Evolutionary conservation across 176 grass and related monocot genomes (phyloP), one percentile per base, ranked within the genome.

Genomic region (Stipa capillata): DNA sequence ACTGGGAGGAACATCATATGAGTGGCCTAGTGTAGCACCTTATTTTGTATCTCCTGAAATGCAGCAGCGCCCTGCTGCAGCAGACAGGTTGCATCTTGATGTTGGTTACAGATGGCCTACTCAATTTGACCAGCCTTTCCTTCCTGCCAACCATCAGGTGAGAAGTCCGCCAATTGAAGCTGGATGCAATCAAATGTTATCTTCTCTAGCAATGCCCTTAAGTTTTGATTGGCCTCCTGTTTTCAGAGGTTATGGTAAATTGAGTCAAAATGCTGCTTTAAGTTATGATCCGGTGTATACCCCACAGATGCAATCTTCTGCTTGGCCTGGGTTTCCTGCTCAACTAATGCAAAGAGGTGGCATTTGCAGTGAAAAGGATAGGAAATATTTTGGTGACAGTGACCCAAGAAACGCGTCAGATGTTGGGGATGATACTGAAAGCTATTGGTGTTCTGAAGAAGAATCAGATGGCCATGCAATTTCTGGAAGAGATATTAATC

Each of bases 171-270:
- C 91, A 36, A 65, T 74, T 71, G 91, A 94, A 41, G 69, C 85
- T 86, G 88, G 82, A 79, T 65, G 78, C 84, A 90, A 66, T 77
- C 86, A 64, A 77, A 53, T 94, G 27, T 73, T 94, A 73, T 88
- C 90, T 78, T 86, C 94, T 76, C 61, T 83, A 68, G 77, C 87
- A 43, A 72, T 94, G 79, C 94, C 94, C 44, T 75, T 98, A 77
- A 94, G 92, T 92, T 94, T 90, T 55, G 95, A 98, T 73, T 98
- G 95, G 95, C 95, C 95, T 75, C 95, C 95, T 57, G 85, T 92
- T 76, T 93, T 92, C 54, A 94, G 90, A 90, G 93, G 80, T 70
- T 98, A 80, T 54, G 78, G 78, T 82, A 85, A 79, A 82, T 20
- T 84, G 74, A 89, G 49, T 67, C 90, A 96, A 33, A 84, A 90